Evolutionary conservation across 768 basidiomycete genomes (phyloP).

Genomic region (Naganishia friedmannii): DNA sequence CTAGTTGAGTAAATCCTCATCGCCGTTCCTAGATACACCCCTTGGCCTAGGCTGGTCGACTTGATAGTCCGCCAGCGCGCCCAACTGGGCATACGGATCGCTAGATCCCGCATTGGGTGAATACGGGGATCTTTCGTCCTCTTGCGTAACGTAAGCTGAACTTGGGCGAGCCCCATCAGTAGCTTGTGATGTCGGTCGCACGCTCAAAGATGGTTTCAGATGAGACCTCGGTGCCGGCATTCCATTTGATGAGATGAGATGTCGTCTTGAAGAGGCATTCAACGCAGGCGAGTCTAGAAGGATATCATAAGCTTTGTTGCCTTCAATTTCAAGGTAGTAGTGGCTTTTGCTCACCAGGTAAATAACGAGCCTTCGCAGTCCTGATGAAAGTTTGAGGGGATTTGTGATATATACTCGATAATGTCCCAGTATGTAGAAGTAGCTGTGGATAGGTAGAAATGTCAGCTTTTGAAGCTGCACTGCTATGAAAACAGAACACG

Average conservation of each 20-base stretch:
- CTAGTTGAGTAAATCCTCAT: constrained; percentile 24
- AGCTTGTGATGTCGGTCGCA: constrained; percentile 59
- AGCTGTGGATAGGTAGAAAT: constrained; percentile 51
- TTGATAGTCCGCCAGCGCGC: constrained; percentile 61
- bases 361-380: constrained; percentile 74
- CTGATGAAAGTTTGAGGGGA: constrained; percentile 96
- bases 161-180: constrained; percentile 55
- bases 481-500: neutral
- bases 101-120: constrained; percentile 26
- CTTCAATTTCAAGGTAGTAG: neutral
- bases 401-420: constrained; percentile 97
- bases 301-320: neutral
- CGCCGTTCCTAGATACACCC: constrained; percentile 2
- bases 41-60: constrained; percentile 63
- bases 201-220: constrained; percentile 55
- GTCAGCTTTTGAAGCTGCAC: no score
- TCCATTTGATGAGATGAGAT: constrained; percentile 34
- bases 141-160: constrained; percentile 45
- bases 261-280: constrained; percentile 68
- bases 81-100: constrained; percentile 82
- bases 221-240: constrained; percentile 29
- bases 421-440: constrained; percentile 83
- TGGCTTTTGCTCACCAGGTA: constrained; percentile 50
- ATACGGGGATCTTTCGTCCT: constrained; percentile 39
- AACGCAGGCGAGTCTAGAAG: constrained; percentile 77